Evolutionary conservation across 306 rosid genomes (phyloP).

Genomic region (Cucurbita moschata): DNA sequence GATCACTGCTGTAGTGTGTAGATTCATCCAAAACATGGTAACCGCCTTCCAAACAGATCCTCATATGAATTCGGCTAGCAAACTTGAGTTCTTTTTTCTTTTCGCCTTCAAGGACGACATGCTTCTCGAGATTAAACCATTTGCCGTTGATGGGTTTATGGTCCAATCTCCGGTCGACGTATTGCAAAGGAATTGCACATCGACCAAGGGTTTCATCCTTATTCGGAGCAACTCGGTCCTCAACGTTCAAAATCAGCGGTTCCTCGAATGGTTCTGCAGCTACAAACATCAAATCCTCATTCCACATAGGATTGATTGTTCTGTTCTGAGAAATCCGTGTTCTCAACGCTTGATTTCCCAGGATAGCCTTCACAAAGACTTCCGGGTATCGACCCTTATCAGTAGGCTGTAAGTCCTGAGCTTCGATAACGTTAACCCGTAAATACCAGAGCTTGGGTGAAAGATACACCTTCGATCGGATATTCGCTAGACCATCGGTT

Average conservation of each 20-base stretch:
- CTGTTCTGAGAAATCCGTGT: constrained; percentile 62
- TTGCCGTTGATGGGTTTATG: constrained; percentile 67
- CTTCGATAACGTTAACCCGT: constrained; percentile 93
- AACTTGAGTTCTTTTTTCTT: constrained; percentile 86
- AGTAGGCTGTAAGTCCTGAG: constrained; percentile 64
- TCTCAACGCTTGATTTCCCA: constrained; percentile 70
- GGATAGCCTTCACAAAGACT: constrained; percentile 62
- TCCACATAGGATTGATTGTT: constrained; percentile 90
- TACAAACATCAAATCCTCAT: constrained; percentile 92
- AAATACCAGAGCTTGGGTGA: constrained; percentile 98
- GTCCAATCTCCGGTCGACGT: constrained; percentile 55
- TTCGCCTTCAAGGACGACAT: constrained; percentile 65
- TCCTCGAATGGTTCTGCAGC: constrained; percentile 90
- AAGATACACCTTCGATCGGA: constrained; percentile 84
- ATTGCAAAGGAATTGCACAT: constrained; percentile 50
- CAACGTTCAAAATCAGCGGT: constrained; percentile 70
- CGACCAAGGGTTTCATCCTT: constrained; percentile 71
- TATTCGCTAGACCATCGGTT: constrained; percentile 67
- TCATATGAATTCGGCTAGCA: constrained; percentile 80
- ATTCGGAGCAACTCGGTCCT: constrained; percentile 76
- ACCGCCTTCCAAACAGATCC: constrained; percentile 91
- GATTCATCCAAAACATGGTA: constrained; percentile 94
- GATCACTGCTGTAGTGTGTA: constrained; percentile 94
- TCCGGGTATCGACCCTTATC: constrained; percentile 84
- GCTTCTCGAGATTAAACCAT: constrained; percentile 70